Evolutionary conservation across 2,329 filamentous ascomycete species (phyloP).

Genomic region (Ceratocystis ficicola): DNA sequence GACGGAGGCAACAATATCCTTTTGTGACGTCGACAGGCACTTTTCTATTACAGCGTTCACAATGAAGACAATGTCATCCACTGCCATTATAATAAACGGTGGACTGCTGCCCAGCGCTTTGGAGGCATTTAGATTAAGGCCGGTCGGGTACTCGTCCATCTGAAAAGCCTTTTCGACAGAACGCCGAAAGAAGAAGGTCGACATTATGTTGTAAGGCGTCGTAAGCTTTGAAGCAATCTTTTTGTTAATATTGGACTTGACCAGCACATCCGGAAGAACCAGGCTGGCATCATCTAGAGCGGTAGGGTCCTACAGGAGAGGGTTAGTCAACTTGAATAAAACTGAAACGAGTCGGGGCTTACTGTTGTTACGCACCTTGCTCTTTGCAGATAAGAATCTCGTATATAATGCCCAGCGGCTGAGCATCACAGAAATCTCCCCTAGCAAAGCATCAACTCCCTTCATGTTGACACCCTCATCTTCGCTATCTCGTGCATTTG

Average conservation of each 20-base stretch:
- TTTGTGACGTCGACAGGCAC: constrained; percentile 73
- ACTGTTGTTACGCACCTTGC: constrained; percentile 49
- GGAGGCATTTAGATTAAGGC: constrained; percentile 63
- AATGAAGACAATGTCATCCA: constrained; percentile 99
- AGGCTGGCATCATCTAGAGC: constrained; percentile 44
- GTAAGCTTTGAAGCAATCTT: constrained; percentile 67
- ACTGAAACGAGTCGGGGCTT: neutral
- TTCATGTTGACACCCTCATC: constrained; percentile 96
- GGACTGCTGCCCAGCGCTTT: constrained; percentile 62
- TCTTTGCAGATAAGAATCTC: constrained; percentile 78
- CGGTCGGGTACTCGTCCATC: constrained; percentile 73
- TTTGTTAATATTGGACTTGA: constrained; percentile 64
- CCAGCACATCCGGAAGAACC: constrained; percentile 58
- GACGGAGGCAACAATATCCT: constrained; percentile 62
- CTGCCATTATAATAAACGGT: constrained; percentile 85
- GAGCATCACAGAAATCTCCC: constrained; percentile 84
- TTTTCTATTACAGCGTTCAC: constrained; percentile 84
- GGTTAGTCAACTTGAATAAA: constrained; percentile 21
- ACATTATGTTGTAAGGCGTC: constrained; percentile 79
- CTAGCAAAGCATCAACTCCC: constrained; percentile 77
- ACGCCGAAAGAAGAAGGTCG: constrained; percentile 89
- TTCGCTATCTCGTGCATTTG: constrained; percentile 53
- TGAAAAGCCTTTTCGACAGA: constrained; percentile 98
- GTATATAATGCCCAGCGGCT: constrained; percentile 87
- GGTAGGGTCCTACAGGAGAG: constrained; percentile 36